A percentile compares a stretch with the other conserved stretches of the same genome.
Conservation (phyloP, 1,139 yeast genomes). For the Hemisphaericaspora xylofermentans region DNA sequence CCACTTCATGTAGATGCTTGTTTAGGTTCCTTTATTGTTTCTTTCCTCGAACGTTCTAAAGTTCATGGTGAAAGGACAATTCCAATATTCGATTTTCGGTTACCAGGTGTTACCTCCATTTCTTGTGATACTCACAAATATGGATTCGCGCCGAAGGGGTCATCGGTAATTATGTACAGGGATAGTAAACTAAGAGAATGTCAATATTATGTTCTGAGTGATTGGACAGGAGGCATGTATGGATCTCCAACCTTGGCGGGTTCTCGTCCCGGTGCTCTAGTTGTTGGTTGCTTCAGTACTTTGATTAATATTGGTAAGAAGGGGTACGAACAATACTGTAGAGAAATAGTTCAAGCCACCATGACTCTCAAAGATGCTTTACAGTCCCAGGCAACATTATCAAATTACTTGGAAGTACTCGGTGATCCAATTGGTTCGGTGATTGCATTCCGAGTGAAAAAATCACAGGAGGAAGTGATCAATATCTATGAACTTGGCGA, state of each 20-base stretch:
- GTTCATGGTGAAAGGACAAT: slow-evolving; percentile 43
- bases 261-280: slow-evolving; percentile 93
- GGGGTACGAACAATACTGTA: slow-evolving; percentile 71
- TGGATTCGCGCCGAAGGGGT: slow-evolving; percentile 97
- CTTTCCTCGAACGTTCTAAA: slow-evolving; percentile 70
- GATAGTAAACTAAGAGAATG: slow-evolving; percentile 61
- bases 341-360: slow-evolving; percentile 65
- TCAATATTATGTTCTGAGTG: slow-evolving; percentile 81
- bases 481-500: slow-evolving; percentile 81
- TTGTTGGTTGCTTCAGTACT: slow-evolving; percentile 98
- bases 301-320: slow-evolving; percentile 73
- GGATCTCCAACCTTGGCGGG: slow-evolving; percentile 98
- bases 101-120: slow-evolving; percentile 94
- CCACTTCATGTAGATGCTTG: slow-evolving; percentile 97
- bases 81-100: slow-evolving; percentile 80
- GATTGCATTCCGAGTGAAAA: slow-evolving; percentile 62
- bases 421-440: slow-evolving; percentile 90
- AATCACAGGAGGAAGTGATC: slow-evolving; percentile 28
- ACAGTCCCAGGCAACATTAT: slow-evolving; percentile 41
- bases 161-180: slow-evolving; percentile 89
- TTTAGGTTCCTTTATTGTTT: slow-evolving; percentile 85
- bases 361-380: slow-evolving; percentile 55
- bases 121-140: slow-evolving; percentile 98
- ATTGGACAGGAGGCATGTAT: slow-evolving; percentile 94
- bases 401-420: slow-evolving; percentile 47